Conservation (phyloP, 148 eudicot species). For the Silene latifolia region DNA sequence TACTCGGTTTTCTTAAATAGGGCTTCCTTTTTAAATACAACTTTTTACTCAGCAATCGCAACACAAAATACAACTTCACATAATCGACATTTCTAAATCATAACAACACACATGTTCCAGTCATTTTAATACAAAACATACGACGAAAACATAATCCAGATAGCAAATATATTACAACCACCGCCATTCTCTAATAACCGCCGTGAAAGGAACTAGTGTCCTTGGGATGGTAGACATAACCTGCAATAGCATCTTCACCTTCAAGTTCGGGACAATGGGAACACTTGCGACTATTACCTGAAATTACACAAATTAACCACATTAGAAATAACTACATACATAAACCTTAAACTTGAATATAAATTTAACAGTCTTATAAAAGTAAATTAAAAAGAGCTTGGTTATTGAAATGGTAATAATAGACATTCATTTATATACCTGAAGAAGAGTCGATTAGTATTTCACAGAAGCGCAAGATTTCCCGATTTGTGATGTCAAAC, state of each 20-base stretch:
- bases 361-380: neutral
- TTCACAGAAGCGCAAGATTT: neutral
- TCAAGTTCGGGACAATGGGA: neutral
- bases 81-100: too few relatives aligned
- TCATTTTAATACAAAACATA: too few relatives aligned
- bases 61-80: too few relatives aligned
- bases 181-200: too few relatives aligned
- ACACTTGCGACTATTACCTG: neutral
- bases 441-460: neutral
- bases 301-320: neutral
- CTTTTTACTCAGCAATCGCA: too few relatives aligned
- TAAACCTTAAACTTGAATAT: neutral
- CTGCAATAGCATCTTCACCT: neutral
- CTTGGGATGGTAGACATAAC: neutral
- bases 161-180: too few relatives aligned
- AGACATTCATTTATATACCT: neutral
- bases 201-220: neutral
- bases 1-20: too few relatives aligned
- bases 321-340: neutral
- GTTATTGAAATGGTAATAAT: too few relatives aligned
- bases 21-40: too few relatives aligned
- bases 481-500: neutral
- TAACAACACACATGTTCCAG: too few relatives aligned
- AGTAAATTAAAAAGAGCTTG: neutral
- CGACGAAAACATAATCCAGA: too few relatives aligned